These are phyloP conservation scores for Xylaria sp. DNA, from an alignment of 2,329 filamentous ascomycete genomes.

Conservation along the genomic window DNA sequence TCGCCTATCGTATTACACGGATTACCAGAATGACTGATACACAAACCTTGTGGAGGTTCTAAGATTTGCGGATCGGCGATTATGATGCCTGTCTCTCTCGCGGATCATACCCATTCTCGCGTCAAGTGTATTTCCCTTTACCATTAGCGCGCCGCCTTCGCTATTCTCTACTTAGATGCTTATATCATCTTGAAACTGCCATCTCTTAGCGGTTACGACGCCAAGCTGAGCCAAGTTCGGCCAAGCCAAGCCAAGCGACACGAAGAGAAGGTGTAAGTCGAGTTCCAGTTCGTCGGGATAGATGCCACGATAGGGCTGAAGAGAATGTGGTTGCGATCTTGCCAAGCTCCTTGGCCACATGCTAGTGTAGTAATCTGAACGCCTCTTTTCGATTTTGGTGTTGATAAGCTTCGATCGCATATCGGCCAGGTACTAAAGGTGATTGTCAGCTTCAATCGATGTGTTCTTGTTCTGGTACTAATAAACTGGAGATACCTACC, in stretches of 20 bases:
- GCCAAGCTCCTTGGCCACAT: slow-evolving; percentile 23
- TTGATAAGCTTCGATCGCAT: background rate
- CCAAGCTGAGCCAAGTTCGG: slow-evolving; percentile 16
- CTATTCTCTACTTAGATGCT: slow-evolving; percentile 65
- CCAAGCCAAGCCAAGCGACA: slow-evolving; percentile 15
- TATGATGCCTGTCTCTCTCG: background rate
- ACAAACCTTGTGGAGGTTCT: background rate
- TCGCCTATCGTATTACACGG: background rate
- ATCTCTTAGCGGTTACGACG: slow-evolving; percentile 52
- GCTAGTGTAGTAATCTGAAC: background rate
- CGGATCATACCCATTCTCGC: slow-evolving; percentile 65
- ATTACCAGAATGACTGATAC: background rate
- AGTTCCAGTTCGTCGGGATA: slow-evolving; percentile 2
- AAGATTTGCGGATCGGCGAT: background rate
- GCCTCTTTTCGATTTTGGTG: background rate
- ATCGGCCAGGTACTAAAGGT: background rate
- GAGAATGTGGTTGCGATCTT: background rate
- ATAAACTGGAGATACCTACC: background rate
- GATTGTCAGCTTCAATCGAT: background rate
- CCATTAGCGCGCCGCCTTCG: slow-evolving; percentile 59
- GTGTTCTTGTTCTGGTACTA: background rate
- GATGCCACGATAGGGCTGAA: slow-evolving; percentile 18
- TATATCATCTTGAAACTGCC: slow-evolving; percentile 65
- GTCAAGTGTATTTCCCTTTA: slow-evolving; percentile 72
- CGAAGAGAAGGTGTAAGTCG: slow-evolving; percentile 11